These are phyloP conservation scores for Arabidopsis suecica DNA, from an alignment of 345 rosid species.

Conservation along the genomic window DNA sequence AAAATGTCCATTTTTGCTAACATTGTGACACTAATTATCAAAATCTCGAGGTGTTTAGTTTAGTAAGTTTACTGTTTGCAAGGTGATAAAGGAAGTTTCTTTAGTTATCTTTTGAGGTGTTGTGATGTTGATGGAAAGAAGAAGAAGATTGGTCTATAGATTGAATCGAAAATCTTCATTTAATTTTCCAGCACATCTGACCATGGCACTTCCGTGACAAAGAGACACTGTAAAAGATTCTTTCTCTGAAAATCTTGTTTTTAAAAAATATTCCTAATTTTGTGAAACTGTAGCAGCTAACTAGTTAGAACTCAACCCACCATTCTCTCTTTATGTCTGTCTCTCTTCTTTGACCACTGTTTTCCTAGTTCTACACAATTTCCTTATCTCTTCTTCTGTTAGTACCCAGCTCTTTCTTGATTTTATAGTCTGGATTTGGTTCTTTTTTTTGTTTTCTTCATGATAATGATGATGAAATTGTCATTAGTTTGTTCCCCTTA, in stretches of 20 bases:
- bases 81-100: slow-evolving; percentile 21
- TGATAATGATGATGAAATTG: not conserved
- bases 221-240: slow-evolving; percentile 50
- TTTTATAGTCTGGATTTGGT: slow-evolving; percentile 6
- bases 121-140: slow-evolving; percentile 28
- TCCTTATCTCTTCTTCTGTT: slow-evolving; percentile 34
- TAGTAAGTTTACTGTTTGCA: slow-evolving; percentile 2
- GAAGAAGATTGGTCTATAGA: slow-evolving; percentile 31
- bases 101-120: slow-evolving; percentile 22
- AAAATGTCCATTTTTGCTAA: slow-evolving; percentile 43
- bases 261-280: not conserved
- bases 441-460: not conserved
- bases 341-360: slow-evolving; percentile 5
- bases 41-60: slow-evolving; percentile 7
- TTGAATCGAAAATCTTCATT: slow-evolving; percentile 38
- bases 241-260: not conserved
- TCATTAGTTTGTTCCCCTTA: slow-evolving; percentile 19
- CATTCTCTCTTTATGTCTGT: slow-evolving; percentile 16
- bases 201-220: slow-evolving; percentile 71
- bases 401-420: slow-evolving; percentile 15
- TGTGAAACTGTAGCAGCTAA: slow-evolving; percentile 28
- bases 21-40: slow-evolving; percentile 4
- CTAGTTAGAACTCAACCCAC: slow-evolving; percentile 38
- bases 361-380: slow-evolving; percentile 38
- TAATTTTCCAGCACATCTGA: slow-evolving; percentile 57